Evolutionary conservation across 2,329 filamentous ascomycete genomes (phyloP).

Genomic region (Cryoendolithus antarcticus): DNA sequence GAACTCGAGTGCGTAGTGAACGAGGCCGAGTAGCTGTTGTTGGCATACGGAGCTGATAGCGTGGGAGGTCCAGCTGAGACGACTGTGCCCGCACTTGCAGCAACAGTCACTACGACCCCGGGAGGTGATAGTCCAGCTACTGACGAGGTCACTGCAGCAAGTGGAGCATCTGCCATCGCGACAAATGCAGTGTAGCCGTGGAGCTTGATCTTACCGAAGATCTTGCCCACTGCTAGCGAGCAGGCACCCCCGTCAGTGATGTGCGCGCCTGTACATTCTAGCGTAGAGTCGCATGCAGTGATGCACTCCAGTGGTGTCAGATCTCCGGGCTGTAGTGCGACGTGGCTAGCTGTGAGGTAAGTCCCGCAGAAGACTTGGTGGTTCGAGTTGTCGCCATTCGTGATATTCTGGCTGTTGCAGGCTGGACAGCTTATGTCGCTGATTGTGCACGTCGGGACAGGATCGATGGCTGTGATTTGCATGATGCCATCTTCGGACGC

Average conservation of each 20-base stretch:
- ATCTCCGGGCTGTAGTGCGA: neutral
- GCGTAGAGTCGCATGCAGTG: too few species aligned
- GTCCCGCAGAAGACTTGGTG: neutral
- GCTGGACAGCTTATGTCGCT: neutral
- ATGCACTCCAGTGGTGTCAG: neutral
- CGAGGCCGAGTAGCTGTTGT: too few species aligned
- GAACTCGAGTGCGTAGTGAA: too few species aligned
- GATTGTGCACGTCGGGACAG: neutral
- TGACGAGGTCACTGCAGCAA: neutral
- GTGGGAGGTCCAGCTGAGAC: neutral
- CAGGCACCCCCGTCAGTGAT: neutral
- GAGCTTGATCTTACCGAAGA: neutral
- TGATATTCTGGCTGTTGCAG: conserved; percentile 1
- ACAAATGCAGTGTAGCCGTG: neutral
- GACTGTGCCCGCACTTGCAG: neutral
- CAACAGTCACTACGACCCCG: neutral
- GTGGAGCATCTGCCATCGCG: neutral
- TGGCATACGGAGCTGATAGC: too few species aligned
- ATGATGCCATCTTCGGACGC: neutral
- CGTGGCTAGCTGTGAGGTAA: neutral
- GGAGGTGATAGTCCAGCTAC: neutral
- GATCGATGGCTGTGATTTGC: neutral
- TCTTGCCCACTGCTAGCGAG: neutral
- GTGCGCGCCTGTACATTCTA: neutral
- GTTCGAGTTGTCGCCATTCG: neutral